Conservation (phyloP, 495 filamentous ascomycete genomes). For the Entonaema liquescens region DNA sequence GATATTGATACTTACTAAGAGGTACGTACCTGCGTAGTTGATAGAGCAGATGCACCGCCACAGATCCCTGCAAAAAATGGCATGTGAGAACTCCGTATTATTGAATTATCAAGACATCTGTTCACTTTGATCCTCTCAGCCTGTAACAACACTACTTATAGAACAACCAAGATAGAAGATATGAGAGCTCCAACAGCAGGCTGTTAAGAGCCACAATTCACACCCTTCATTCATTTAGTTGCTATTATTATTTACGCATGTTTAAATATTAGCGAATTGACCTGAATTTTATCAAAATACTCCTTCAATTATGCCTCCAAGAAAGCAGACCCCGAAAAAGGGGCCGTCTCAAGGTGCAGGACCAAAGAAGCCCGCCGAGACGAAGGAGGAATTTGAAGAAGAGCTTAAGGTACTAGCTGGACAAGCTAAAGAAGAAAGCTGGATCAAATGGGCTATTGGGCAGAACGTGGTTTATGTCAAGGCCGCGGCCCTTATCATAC, state of each 20-base stretch:
- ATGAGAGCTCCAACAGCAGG: constrained; percentile 42
- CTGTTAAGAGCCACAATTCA: constrained; percentile 37
- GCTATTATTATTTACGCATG: neutral
- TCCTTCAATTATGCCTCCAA: constrained; percentile 38
- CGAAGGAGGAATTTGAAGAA: constrained; percentile 59
- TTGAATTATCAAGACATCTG: constrained; percentile 34
- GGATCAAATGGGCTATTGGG: constrained; percentile 43
- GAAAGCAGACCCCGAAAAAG: constrained; percentile 40
- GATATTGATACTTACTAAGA: neutral
- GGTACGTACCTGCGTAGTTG: neutral
- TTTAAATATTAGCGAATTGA: neutral
- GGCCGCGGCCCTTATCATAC: constrained; percentile 60
- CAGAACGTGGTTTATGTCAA: constrained; percentile 54
- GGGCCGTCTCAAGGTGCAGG: constrained; percentile 18
- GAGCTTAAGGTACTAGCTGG: constrained; percentile 60
- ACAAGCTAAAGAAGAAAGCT: constrained; percentile 60
- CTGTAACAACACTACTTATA: constrained; percentile 7
- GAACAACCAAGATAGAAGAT: neutral
- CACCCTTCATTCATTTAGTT: constrained; percentile 7
- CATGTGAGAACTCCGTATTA: constrained; percentile 11
- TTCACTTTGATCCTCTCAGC: constrained; percentile 31
- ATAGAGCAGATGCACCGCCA: too few species aligned
- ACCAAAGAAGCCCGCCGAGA: constrained; percentile 42
- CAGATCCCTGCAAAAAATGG: neutral
- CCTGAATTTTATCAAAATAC: neutral